Percentiles rank a stretch among this genome's conserved stretches.
These are phyloP conservation scores for Pachysandra terminalis DNA, from an alignment of 164 flowering plant species.

Conservation along the genomic window DNA sequence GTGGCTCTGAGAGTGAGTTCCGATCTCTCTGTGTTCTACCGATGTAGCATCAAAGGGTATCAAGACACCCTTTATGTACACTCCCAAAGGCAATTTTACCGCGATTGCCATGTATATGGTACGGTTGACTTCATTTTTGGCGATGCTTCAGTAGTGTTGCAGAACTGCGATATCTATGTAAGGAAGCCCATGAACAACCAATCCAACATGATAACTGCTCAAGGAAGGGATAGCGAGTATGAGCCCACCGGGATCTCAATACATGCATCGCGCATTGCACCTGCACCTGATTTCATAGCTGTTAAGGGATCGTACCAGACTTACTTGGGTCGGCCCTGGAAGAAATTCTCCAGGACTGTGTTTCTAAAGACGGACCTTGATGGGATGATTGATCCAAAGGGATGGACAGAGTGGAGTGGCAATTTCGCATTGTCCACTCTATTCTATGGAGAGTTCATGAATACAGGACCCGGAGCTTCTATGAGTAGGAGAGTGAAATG, in stretches of 20 bases:
- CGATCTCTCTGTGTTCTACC: slow-evolving; percentile 45
- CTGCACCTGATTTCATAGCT: slow-evolving; percentile 29
- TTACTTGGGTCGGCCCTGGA: slow-evolving; percentile 68
- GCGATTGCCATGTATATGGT: slow-evolving; percentile 59
- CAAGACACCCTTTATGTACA: slow-evolving; percentile 62
- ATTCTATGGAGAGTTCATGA: slow-evolving; percentile 56
- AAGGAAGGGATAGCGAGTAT: slow-evolving; percentile 41
- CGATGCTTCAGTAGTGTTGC: slow-evolving; percentile 48
- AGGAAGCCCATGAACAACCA: slow-evolving; percentile 47
- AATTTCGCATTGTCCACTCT: slow-evolving; percentile 42
- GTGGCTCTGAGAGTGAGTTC: slow-evolving; percentile 50
- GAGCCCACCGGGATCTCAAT: slow-evolving; percentile 55
- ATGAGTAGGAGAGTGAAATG: slow-evolving; percentile 45
- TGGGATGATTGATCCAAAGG: slow-evolving; percentile 48
- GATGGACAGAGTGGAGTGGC: slow-evolving; percentile 61
- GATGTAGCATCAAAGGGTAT: slow-evolving; percentile 58
- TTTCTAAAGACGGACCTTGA: slow-evolving; percentile 46
- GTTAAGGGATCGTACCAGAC: slow-evolving; percentile 30
- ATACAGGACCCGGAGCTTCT: slow-evolving; percentile 46
- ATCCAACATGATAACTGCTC: slow-evolving; percentile 57
- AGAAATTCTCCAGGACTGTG: slow-evolving; percentile 50
- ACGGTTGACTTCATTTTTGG: slow-evolving; percentile 71
- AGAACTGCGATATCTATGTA: slow-evolving; percentile 53
- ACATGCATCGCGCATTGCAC: slow-evolving; percentile 32
- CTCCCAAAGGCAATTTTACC: slow-evolving; percentile 54